phyloP scores from a whole-genome alignment of 2,329 filamentous ascomycete genomes.

The Myriosclerotinia scirpicola region DNA sequence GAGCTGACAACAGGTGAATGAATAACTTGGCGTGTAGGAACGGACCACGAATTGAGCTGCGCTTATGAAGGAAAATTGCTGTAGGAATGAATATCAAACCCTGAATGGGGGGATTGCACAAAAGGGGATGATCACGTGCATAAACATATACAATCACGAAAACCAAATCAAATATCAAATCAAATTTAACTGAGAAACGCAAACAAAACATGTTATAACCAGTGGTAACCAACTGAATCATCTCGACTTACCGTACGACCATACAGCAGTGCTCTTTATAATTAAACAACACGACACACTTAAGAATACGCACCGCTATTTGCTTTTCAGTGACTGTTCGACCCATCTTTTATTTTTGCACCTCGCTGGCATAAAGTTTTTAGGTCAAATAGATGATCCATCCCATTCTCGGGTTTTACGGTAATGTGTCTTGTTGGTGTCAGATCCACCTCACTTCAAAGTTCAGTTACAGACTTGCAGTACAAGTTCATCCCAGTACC shows the following conservation, averaged over 20 bases:
- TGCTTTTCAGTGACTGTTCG: not conserved
- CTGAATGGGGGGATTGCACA: not conserved
- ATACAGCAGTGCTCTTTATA: not conserved
- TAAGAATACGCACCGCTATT: not conserved
- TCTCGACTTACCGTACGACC: not conserved
- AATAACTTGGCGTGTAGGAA: constrained; percentile 9
- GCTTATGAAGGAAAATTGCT: not conserved
- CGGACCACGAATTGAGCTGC: not conserved
- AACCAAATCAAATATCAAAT: not conserved
- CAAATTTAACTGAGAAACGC: not conserved
- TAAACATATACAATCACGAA: too few relatives aligned
- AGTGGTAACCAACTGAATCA: not conserved
- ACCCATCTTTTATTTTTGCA: not conserved
- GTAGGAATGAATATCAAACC: too few relatives aligned
- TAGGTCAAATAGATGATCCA: not conserved
- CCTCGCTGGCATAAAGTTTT: constrained; percentile 2
- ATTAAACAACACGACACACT: not conserved
- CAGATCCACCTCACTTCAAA: not conserved
- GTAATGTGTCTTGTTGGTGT: not conserved
- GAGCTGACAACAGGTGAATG: not conserved
- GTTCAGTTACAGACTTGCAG: not conserved
- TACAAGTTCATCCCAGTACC: not conserved
- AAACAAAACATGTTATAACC: too few relatives aligned
- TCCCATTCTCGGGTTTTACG: not conserved
- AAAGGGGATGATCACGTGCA: not conserved